Conservation (phyloP, 805 yeast species). For the Saturnispora serradocipensis region DNA sequence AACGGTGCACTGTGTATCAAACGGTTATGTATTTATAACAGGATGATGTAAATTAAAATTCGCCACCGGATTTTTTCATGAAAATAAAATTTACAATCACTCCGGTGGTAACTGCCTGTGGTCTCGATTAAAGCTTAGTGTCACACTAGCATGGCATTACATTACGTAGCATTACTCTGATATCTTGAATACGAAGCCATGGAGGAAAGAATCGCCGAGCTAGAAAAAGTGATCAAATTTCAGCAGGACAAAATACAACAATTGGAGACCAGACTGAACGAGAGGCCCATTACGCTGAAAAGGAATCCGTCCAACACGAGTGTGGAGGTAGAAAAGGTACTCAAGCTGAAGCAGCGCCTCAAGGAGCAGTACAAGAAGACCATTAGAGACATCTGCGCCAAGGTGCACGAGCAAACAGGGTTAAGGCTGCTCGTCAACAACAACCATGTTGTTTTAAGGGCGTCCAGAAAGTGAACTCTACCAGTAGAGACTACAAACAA, state of each 20-base stretch:
- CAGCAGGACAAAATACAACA: background rate
- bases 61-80: background rate
- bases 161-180: background rate
- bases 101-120: background rate
- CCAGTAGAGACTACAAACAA: too few relatives aligned
- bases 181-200: background rate
- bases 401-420: background rate
- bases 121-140: too few relatives aligned
- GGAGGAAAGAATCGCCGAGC: background rate
- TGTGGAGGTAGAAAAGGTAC: background rate
- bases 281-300: background rate
- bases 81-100: background rate
- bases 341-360: background rate
- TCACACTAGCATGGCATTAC: too few relatives aligned
- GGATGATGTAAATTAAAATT: background rate
- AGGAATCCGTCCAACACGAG: background rate
- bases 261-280: background rate
- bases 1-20: background rate
- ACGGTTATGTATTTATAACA: background rate
- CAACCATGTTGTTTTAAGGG: background rate
- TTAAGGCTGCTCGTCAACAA: background rate
- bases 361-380: background rate
- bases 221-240: background rate
- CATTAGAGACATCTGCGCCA: background rate
- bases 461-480: background rate